Percentiles rank a stretch among this genome's conserved stretches.
These are phyloP conservation scores for Neocucurbitaria cava DNA, from an alignment of 2,329 filamentous ascomycete species.

Conservation along the genomic window DNA sequence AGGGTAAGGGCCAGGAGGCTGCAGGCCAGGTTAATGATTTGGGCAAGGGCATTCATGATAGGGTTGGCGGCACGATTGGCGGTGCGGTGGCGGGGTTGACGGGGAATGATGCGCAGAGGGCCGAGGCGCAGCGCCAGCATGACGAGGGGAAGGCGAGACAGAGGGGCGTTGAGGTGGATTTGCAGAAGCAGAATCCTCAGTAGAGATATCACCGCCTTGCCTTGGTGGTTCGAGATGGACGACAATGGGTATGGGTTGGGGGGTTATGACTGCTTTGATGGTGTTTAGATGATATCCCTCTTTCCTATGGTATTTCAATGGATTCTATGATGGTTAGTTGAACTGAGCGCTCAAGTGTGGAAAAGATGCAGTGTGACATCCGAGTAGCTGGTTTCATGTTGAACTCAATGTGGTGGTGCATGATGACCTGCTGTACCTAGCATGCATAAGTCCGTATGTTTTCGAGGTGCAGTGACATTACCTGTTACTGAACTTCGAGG, in stretches of 20 bases:
- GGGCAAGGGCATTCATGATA: conserved; percentile 64
- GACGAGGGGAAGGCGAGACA: conserved; percentile 85
- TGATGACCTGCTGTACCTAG: background rate
- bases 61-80: conserved; percentile 73
- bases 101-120: conserved; percentile 71
- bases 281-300: conserved; percentile 25
- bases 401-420: background rate
- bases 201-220: too few relatives aligned
- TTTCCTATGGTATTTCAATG: conserved; percentile 6
- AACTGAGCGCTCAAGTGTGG: too few relatives aligned
- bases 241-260: background rate
- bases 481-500: background rate
- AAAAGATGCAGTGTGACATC: too few relatives aligned
- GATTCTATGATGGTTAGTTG: background rate
- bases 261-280: background rate
- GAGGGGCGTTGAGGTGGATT: conserved; percentile 79
- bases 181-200: conserved; percentile 69
- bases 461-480: background rate
- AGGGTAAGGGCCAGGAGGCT: conserved; percentile 83
- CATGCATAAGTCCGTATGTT: background rate
- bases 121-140: conserved; percentile 72
- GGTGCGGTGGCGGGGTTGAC: conserved; percentile 74
- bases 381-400: too few relatives aligned
- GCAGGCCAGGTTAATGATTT: conserved; percentile 81
- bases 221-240: background rate